Conservation (phyloP, 768 basidiomycete genomes). For the Hypholoma sublateritium region DNA sequence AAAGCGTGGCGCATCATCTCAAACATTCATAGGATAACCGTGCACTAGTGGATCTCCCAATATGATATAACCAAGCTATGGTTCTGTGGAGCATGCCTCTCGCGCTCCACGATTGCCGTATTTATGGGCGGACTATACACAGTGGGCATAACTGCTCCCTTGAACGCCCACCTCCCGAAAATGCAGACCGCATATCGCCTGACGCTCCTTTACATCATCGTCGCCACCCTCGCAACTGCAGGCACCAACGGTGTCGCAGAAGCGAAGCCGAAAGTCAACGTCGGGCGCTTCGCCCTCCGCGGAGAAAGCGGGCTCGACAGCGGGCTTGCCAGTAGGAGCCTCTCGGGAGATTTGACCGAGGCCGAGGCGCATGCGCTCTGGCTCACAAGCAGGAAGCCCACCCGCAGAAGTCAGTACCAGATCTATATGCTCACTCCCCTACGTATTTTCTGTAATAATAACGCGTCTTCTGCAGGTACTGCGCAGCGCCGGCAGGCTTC, state of each 20-base stretch:
- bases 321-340: neutral
- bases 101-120: neutral
- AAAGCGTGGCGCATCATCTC: neutral
- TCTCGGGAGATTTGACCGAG: neutral
- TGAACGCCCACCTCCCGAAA: neutral
- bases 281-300: constrained; percentile 2
- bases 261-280: neutral
- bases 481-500: constrained; percentile 4
- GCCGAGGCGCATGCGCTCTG: constrained; percentile 2
- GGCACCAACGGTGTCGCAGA: neutral
- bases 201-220: constrained; percentile 4
- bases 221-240: neutral
- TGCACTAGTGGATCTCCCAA: neutral
- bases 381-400: constrained; percentile 8
- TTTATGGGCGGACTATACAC: neutral
- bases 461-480: neutral
- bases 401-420: constrained; percentile 1
- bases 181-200: constrained; percentile 2
- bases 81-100: neutral
- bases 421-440: too few relatives aligned
- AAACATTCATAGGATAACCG: neutral
- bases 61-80: neutral
- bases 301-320: neutral
- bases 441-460: too few relatives aligned
- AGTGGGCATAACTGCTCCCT: neutral